Evolutionary conservation across 1,284 basidiomycete species (phyloP).

Genomic region (Rhodotorula sp.): DNA sequence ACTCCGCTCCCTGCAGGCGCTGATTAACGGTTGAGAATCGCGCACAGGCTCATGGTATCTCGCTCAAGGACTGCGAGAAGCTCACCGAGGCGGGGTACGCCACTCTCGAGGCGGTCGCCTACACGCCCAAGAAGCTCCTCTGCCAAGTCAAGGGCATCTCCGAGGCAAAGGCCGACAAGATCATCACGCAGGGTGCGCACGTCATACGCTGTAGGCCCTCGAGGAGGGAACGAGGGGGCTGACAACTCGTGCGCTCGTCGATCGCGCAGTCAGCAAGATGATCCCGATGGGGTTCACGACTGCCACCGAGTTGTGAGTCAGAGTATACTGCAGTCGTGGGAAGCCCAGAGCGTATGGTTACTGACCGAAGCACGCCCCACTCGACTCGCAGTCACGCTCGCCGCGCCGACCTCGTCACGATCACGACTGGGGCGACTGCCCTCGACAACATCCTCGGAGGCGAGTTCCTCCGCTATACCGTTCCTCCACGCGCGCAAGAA

Average conservation of each 20-base stretch:
- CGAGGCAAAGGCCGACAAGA: slow-evolving; percentile 97
- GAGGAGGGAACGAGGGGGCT: not conserved
- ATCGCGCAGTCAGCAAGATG: slow-evolving; percentile 77
- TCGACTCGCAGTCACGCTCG: slow-evolving; percentile 66
- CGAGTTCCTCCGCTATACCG: slow-evolving; percentile 47
- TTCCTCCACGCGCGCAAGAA: no score
- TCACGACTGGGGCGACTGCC: slow-evolving; percentile 95
- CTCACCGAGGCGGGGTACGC: slow-evolving; percentile 88
- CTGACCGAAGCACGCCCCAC: no score
- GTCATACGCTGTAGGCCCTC: not conserved
- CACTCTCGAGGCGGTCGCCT: slow-evolving; percentile 94
- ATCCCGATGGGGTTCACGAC: slow-evolving; percentile 98
- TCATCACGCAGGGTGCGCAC: slow-evolving; percentile 78
- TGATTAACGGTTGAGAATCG: no score
- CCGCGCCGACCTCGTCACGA: slow-evolving; percentile 92
- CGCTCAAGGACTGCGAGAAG: slow-evolving; percentile 90
- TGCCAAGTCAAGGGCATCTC: slow-evolving; percentile 95
- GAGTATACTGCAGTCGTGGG: no score
- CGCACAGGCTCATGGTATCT: slow-evolving; percentile 66
- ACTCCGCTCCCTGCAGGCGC: no score
- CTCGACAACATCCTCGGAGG: slow-evolving; percentile 94
- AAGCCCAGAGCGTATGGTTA: no score
- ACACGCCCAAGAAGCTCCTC: slow-evolving; percentile 92
- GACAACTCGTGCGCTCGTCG: not conserved
- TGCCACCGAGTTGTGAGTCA: slow-evolving; percentile 70